These are phyloP conservation scores for Exserohilum rostratum DNA, from an alignment of 2,329 filamentous ascomycete genomes.

Conservation along the genomic window DNA sequence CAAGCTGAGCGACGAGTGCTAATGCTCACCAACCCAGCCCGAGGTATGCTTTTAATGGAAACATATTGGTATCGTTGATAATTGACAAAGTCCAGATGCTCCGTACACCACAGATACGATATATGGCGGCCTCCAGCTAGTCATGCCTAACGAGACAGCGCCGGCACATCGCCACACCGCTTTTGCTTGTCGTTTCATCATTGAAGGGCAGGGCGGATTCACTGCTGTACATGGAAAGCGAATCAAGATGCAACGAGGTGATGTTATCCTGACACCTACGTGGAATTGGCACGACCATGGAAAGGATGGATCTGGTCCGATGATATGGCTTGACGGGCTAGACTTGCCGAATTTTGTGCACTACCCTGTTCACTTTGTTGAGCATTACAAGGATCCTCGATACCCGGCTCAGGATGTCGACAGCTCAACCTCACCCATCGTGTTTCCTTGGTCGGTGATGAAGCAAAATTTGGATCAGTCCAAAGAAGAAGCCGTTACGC, in stretches of 20 bases:
- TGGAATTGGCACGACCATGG: slow-evolving; percentile 66
- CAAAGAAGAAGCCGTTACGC: neutral
- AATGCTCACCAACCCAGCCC: slow-evolving; percentile 51
- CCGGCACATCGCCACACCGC: slow-evolving; percentile 63
- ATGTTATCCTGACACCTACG: slow-evolving; percentile 63
- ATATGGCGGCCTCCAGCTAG: slow-evolving; percentile 63
- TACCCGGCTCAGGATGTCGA: slow-evolving; percentile 49
- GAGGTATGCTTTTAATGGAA: slow-evolving; percentile 22
- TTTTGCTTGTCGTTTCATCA: slow-evolving; percentile 64
- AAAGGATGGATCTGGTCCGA: slow-evolving; percentile 60
- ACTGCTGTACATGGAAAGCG: slow-evolving; percentile 63
- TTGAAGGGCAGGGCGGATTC: slow-evolving; percentile 62
- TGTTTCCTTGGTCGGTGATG: slow-evolving; percentile 59
- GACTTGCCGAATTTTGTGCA: slow-evolving; percentile 60
- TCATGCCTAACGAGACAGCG: slow-evolving; percentile 62
- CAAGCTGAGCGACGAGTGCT: slow-evolving; percentile 50
- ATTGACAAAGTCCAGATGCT: slow-evolving; percentile 45
- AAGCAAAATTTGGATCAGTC: slow-evolving; percentile 30
- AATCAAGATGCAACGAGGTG: slow-evolving; percentile 59
- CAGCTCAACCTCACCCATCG: slow-evolving; percentile 50
- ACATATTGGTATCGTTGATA: no score
- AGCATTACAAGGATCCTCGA: slow-evolving; percentile 55
- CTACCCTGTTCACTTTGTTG: slow-evolving; percentile 61
- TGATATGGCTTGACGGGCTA: slow-evolving; percentile 65
- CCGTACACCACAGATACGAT: slow-evolving; percentile 65